These are phyloP conservation scores for Thelephora terrestris DNA, from an alignment of 1,284 basidiomycete genomes.

Conservation along the genomic window DNA sequence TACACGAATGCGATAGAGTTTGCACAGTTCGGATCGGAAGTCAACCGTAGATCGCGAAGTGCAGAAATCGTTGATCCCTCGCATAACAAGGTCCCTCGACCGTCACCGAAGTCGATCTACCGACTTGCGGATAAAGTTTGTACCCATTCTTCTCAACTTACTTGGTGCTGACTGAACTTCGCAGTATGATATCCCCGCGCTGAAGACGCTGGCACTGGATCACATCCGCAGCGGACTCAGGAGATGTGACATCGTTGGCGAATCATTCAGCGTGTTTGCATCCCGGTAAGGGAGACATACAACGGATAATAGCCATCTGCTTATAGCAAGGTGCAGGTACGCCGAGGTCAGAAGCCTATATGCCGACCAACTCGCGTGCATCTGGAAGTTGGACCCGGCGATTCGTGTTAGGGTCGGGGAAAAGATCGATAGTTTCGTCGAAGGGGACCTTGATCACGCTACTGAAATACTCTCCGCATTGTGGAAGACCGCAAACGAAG, in stretches of 20 bases:
- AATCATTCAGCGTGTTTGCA: constrained; percentile 9
- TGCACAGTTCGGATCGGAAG: constrained; percentile 13
- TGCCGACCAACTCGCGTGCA: not conserved
- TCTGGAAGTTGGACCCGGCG: not conserved
- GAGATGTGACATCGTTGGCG: constrained; percentile 10
- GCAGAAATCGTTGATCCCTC: constrained; percentile 1
- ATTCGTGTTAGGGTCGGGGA: not conserved
- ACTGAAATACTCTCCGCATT: not conserved
- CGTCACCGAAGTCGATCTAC: constrained; percentile 17
- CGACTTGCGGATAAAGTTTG: constrained; percentile 12
- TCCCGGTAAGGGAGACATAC: not conserved
- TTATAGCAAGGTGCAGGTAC: not conserved
- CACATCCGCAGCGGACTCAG: constrained; percentile 10
- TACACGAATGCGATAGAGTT: constrained; percentile 15
- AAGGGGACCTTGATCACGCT: not conserved
- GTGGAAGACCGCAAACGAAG: not conserved
- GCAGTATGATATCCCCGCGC: constrained; percentile 10
- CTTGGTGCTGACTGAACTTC: not conserved
- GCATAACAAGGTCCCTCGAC: constrained; percentile 6
- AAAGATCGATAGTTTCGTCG: not conserved
- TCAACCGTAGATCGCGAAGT: not conserved
- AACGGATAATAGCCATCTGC: not conserved
- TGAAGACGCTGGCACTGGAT: constrained; percentile 8
- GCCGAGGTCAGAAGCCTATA: not conserved
- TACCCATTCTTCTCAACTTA: not conserved